Base-by-base conservation (phyloP, 2,329 filamentous ascomycete genomes). In the Sarocladium strictum region DNA sequence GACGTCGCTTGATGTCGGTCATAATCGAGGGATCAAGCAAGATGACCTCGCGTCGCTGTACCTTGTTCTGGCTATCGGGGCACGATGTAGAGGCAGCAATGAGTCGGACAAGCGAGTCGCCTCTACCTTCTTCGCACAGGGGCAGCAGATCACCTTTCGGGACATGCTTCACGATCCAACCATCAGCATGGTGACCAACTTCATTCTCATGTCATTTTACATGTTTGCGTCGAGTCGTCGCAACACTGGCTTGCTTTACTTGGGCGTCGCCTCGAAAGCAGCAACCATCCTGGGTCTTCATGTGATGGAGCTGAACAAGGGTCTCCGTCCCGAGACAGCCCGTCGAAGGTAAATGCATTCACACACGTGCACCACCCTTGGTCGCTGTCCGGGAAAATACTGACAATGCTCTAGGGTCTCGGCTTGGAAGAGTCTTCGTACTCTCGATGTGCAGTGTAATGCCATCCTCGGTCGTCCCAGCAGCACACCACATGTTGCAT, bases 141-240 rank as follows among this genome's bases (percentile, higher is more conserved):
- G 47, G 3, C 47, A 51, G 29, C 47, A 51, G 29, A 51, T 51
- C 47, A 35, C 47, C 10, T 51, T 51, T 24, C 14, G 47, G 12
- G 47, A 51, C 47, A 51, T 51, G 47, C 15, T 51, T 17, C 47
- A 51, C 29, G 47, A 51, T 51, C 47, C 47, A 3, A 51, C 47
- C 3, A 51, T 51, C 29, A 51, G 29, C 29, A 51, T 51, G 47
- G 47, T 51, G 10, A 33, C 29, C 27, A 51, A 51, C 17, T 51
- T 51, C 27, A 23, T 51, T 12, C 47, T 51, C 21, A 33, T 51
- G 47, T 32, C 47, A 3, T 51, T 51, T n/a, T 51, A 51, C 17
- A 51, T 51, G 47, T 51, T 51, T 23, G 47, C 47, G 4, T 51
- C 27, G 12, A 51, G 47, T 35, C 47, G 47, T 5, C 47, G 47